Evolutionary conservation across 2,329 filamentous ascomycete genomes (phyloP).

Genomic region (Fusarium sterilihyphosum): DNA sequence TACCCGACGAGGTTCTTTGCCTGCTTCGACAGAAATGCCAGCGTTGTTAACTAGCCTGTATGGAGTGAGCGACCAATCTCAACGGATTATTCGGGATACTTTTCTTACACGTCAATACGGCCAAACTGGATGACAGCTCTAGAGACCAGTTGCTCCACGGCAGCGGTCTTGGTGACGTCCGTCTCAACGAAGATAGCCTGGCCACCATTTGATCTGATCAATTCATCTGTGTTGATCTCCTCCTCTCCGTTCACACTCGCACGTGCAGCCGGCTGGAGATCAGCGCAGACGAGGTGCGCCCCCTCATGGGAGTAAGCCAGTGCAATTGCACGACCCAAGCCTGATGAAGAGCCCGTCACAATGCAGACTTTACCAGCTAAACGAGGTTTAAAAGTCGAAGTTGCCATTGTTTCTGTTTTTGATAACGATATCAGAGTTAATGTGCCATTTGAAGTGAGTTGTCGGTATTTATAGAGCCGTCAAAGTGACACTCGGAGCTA

Average conservation of each 20-base stretch:
- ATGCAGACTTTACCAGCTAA: constrained; percentile 49
- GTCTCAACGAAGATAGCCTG: constrained; percentile 54
- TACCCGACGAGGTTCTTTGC: constrained; percentile 50
- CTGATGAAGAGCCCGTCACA: constrained; percentile 58
- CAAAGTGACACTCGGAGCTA: background rate
- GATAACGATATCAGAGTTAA: fast-evolving
- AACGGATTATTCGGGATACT: constrained; percentile 20
- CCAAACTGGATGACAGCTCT: constrained; percentile 32
- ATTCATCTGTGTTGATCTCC: constrained; percentile 43
- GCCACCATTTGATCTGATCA: constrained; percentile 49
- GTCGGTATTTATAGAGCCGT: background rate
- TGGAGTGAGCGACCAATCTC: fast-evolving
- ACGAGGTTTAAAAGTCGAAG: background rate
- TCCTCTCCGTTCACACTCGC: constrained; percentile 42
- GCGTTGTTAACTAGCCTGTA: constrained; percentile 53
- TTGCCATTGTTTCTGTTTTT: background rate
- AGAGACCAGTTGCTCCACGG: constrained; percentile 51
- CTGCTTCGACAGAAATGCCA: constrained; percentile 52
- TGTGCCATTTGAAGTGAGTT: no score
- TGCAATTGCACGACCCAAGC: constrained; percentile 58
- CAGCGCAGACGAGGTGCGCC: constrained; percentile 54
- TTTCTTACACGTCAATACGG: constrained; percentile 35
- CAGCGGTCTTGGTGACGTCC: constrained; percentile 52
- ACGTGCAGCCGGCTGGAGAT: constrained; percentile 47
- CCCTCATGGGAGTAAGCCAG: constrained; percentile 55